Evolutionary conservation across 768 basidiomycete genomes (phyloP), one percentile per base, ranked within the genome.

Genomic region (Filobasidium floriforme): DNA sequence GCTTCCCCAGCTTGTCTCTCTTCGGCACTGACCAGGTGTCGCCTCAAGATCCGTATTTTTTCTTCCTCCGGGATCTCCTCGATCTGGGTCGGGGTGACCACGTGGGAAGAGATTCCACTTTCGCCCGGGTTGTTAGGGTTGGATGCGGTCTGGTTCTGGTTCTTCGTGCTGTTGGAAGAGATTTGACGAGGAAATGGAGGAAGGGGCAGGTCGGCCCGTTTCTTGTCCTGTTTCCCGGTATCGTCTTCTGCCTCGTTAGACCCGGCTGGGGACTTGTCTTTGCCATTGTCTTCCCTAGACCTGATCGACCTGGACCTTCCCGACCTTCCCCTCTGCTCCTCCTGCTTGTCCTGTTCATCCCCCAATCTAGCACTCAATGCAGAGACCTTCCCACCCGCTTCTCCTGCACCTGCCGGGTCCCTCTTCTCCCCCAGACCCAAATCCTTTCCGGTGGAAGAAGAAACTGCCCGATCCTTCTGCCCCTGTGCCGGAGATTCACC

Each of bases 21-120:
- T 54, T 88, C 85, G 32, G 84, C 85, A 9, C 86, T 84, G 12
- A 92, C 87, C 19, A 97, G 82, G 79, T 96, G 92, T 63, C 86
- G 84, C 59, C 88, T 81, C 19, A 97, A 79, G 1, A 96, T 85
- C 72, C 84, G 85, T 1, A 87, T 87, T 80, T 91, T 96, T 74
- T 92, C 89, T 69, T 90, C 89, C 24, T 88, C 87, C 0, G 88
- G 83, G 29, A 91, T 70, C 28, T 75, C 75, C 24, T 70, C 72
- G 10, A 76, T 49, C 24, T 69, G 71, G 6, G 73, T 74, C 7
- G 63, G 63, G 19, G 63, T 55, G 4, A 46, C 40, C 1, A 43
- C 55, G 28, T 28, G 54, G 22, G 37, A 41, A 28, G n/a, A 41
- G 41, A 29, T 57, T 22, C 41, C 43, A n/a, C 32, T 65, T 32